phyloP scores from a whole-genome alignment of 805 yeast species.

The Saturnispora kantuleensis region DNA sequence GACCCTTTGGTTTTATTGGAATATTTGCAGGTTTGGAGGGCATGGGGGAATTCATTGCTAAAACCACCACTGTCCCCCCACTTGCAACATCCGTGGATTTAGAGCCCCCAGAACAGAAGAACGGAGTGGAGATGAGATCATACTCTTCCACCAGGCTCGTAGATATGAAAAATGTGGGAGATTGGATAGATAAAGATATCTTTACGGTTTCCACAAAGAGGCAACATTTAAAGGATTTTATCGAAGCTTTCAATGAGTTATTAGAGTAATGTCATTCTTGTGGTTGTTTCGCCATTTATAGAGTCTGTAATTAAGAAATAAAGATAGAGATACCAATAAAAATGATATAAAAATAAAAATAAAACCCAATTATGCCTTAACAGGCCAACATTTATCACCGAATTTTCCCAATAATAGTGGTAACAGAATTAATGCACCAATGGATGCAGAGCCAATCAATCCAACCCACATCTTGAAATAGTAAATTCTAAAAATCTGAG shows the following conservation, averaged over 20 bases:
- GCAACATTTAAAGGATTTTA: slow-evolving; percentile 2
- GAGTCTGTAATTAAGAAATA: no score
- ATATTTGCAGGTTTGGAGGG: slow-evolving; percentile 2
- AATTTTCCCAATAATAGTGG: slow-evolving; percentile 61
- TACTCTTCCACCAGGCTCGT: slow-evolving; percentile 7
- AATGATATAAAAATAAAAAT: no score
- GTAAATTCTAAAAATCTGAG: slow-evolving; percentile 82
- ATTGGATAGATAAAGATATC: slow-evolving; percentile 9
- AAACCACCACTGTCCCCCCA: slow-evolving; percentile 2
- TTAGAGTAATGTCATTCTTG: not conserved
- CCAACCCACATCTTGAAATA: slow-evolving; percentile 94
- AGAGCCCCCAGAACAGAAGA: not conserved
- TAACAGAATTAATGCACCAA: slow-evolving; percentile 69
- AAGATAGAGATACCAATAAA: no score
- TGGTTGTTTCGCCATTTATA: no score
- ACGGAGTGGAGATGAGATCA: not conserved
- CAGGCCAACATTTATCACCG: slow-evolving; percentile 37
- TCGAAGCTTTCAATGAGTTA: slow-evolving; percentile 5
- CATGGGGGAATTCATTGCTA: slow-evolving; percentile 1
- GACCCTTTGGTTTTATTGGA: slow-evolving; percentile 5
- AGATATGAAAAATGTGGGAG: slow-evolving; percentile 9
- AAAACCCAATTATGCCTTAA: no score
- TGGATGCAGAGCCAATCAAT: slow-evolving; percentile 62
- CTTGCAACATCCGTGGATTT: not conserved
- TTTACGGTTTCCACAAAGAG: not conserved